Conservation (phyloP, 2,329 filamentous ascomycete species). For the Aspergillus felis region DNA sequence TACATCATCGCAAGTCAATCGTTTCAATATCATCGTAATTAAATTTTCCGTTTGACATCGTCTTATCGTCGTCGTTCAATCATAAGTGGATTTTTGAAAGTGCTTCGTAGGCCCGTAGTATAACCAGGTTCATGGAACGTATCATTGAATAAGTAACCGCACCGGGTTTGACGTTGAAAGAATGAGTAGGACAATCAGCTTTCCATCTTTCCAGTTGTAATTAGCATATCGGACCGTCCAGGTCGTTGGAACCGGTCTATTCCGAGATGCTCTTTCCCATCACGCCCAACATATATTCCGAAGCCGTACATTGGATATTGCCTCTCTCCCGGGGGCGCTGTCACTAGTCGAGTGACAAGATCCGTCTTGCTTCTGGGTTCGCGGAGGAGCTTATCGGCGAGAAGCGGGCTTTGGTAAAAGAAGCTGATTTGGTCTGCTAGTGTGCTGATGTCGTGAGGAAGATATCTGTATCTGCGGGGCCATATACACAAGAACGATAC, state of each 20-base stretch:
- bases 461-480: conserved; percentile 57
- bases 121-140: background rate
- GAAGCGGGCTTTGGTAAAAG: conserved; percentile 66
- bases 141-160: background rate
- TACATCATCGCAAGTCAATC: background rate
- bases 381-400: conserved; percentile 69
- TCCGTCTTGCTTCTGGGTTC: conserved; percentile 64
- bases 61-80: background rate
- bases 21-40: background rate
- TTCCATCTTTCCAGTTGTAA: conserved; percentile 32
- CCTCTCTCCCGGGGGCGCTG: conserved; percentile 38
- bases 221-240: conserved; percentile 42
- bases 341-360: conserved; percentile 65
- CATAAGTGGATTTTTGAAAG: background rate
- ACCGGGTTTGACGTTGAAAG: background rate
- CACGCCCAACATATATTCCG: conserved; percentile 54
- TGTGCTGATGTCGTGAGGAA: conserved; percentile 70
- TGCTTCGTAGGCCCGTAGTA: background rate
- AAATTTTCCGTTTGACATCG: background rate
- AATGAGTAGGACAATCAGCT: background rate
- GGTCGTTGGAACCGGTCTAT: conserved; percentile 53
- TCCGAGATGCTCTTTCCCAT: conserved; percentile 57
- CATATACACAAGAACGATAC: conserved; percentile 60
- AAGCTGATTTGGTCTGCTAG: conserved; percentile 76
- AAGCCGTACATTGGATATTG: conserved; percentile 50